phyloP scores from a whole-genome alignment of 2,329 filamentous ascomycete species.

The Acrodontium crateriforme region DNA sequence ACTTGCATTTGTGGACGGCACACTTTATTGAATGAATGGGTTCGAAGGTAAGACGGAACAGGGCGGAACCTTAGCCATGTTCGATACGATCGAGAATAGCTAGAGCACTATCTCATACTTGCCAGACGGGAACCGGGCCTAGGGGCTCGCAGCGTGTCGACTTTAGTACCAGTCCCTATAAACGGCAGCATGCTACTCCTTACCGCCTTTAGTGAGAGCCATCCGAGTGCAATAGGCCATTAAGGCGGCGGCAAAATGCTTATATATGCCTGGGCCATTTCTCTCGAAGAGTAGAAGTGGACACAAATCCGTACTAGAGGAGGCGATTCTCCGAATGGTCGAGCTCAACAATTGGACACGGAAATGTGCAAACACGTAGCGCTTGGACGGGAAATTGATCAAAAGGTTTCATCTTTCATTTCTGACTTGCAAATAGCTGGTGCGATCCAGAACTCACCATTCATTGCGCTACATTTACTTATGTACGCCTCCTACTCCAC shows the following conservation, averaged over 20 bases:
- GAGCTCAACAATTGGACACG: too few relatives aligned
- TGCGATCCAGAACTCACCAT: too few relatives aligned
- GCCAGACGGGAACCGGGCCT: slow-evolving; percentile 35
- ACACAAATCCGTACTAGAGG: too few relatives aligned
- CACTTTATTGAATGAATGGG: slow-evolving; percentile 67
- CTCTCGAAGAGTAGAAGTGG: slow-evolving; percentile 24
- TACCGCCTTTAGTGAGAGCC: slow-evolving; percentile 40
- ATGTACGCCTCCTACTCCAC: too few relatives aligned
- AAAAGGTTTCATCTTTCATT: too few relatives aligned
- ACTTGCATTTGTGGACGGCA: slow-evolving; percentile 49
- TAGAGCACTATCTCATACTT: slow-evolving; percentile 29
- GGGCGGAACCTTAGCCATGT: slow-evolving; percentile 58
- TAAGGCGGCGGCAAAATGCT: slow-evolving; percentile 44
- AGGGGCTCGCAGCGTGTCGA: slow-evolving; percentile 35
- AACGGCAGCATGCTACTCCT: slow-evolving; percentile 27
- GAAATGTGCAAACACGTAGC: too few relatives aligned
- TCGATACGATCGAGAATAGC: slow-evolving; percentile 21
- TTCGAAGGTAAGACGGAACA: slow-evolving; percentile 58
- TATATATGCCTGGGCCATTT: slow-evolving; percentile 37
- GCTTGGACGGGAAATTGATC: too few relatives aligned
- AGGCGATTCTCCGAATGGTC: too few relatives aligned
- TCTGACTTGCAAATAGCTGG: too few relatives aligned
- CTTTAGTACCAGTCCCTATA: slow-evolving; percentile 29
- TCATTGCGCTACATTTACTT: too few relatives aligned
- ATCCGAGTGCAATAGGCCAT: slow-evolving; percentile 40